phyloP scores from a whole-genome alignment of 2,329 filamentous ascomycete species.

The Epichloe amarillans region DNA sequence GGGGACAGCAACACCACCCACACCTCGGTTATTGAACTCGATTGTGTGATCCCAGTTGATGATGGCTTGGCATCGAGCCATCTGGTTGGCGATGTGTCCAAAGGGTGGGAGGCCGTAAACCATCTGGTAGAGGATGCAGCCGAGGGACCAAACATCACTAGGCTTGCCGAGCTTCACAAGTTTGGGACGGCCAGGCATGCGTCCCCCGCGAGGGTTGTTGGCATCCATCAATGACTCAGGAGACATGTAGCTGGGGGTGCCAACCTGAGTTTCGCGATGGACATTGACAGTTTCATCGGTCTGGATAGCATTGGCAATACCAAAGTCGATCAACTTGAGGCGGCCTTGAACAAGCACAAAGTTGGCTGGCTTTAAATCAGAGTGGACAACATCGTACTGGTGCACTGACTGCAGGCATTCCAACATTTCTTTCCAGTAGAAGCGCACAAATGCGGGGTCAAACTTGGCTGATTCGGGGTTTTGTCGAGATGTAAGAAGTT shows the following conservation, averaged over 20 bases:
- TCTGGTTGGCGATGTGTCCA: constrained; percentile 76
- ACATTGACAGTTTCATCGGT: constrained; percentile 94
- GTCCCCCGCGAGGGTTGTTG: constrained; percentile 47
- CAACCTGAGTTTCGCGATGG: constrained; percentile 87
- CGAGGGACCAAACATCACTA: constrained; percentile 89
- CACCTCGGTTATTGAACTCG: constrained; percentile 54
- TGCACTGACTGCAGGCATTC: constrained; percentile 88
- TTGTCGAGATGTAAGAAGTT: constrained; percentile 61
- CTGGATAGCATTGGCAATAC: constrained; percentile 94
- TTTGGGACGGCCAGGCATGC: constrained; percentile 40
- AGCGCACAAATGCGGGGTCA: constrained; percentile 84
- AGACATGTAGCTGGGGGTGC: constrained; percentile 95
- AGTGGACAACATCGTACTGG: constrained; percentile 84
- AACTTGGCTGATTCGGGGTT: constrained; percentile 62
- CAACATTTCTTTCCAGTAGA: constrained; percentile 99
- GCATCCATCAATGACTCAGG: constrained; percentile 86
- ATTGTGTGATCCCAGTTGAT: constrained; percentile 65
- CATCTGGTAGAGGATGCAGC: constrained; percentile 96
- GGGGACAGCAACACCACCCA: constrained; percentile 51
- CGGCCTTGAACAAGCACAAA: constrained; percentile 85
- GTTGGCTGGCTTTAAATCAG: constrained; percentile 92
- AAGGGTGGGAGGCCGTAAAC: constrained; percentile 95
- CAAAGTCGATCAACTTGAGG: constrained; percentile 95
- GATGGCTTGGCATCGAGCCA: constrained; percentile 76
- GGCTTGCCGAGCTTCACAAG: constrained; percentile 94